Evolutionary conservation across 345 rosid species (phyloP), one percentile per base, ranked within the genome.

Genomic region (Bruguiera parviflora): DNA sequence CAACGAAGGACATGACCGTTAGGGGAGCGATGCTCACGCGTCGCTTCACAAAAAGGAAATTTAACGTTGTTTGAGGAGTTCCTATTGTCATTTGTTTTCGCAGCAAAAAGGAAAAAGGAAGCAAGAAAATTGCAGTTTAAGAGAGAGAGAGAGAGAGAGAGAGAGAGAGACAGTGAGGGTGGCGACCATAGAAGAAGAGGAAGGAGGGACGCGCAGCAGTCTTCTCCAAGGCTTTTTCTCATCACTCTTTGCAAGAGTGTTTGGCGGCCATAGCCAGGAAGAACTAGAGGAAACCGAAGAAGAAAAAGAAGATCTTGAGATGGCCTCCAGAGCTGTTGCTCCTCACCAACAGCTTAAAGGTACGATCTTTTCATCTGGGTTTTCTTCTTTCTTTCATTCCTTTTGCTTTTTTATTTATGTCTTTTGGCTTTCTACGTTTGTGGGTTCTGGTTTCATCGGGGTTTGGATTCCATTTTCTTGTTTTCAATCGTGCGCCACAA

Each of bases 141-240:
- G 59, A 56, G 58, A 63, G 29, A 25, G 24, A 24, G 47, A 59
- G 53, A 56, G 51, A 61, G 57, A 58, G 28, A n/a, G 24, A 24
- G 47, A 59, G 53, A 55, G 51, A 61, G 57, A 53, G 29, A 58
- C 46, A 27, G 4, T 63, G 25, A 82, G 80, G 75, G 90, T 91
- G 90, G 90, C 88, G 84, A 64, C 78, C 63, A 11, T 52, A 60
- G 75, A 65, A 28, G 77, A 58, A 47, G 84, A 51, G 65, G 79
- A 71, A 65, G 86, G 75, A 61, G 86, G 73, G 86, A 69, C 85
- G 78, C 76, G 84, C 6, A 79, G 68, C 27, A 74, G 83, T 75
- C 89, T 89, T 85, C 91, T 87, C 86, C 93, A 81, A 37, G 85
- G 68, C 66, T 86, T 85, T 53, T 35, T 92, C 51, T 89, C 89